A percentile compares a stretch with the other conserved stretches of the same genome.
phyloP scores from a whole-genome alignment of 441 rosid species.

The Erysimum cheiri region DNA sequence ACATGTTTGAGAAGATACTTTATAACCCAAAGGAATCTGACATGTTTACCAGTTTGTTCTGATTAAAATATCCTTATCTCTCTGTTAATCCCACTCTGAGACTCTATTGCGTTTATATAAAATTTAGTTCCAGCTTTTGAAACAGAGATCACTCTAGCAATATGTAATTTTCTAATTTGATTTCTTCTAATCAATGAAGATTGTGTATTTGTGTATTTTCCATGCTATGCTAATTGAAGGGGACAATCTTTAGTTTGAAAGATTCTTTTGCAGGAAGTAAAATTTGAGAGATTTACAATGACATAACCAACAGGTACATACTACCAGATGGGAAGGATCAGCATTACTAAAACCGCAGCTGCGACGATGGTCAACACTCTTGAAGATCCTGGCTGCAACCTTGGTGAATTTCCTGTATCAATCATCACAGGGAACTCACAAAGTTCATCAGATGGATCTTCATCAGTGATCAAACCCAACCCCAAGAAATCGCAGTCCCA shows the following conservation, averaged over 20 bases:
- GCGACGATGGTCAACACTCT: background rate
- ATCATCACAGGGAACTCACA: slow-evolving; percentile 50
- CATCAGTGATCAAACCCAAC: slow-evolving; percentile 48
- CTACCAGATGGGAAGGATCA: slow-evolving; percentile 29
- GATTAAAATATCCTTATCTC: slow-evolving; percentile 13
- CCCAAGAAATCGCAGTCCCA: slow-evolving; percentile 51
- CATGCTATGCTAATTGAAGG: slow-evolving; percentile 8
- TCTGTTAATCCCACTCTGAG: slow-evolving; percentile 4
- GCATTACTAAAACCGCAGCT: slow-evolving; percentile 25
- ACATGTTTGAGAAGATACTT: slow-evolving; percentile 50
- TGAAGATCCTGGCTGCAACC: slow-evolving; percentile 22
- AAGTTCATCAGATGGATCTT: slow-evolving; percentile 45
- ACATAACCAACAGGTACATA: background rate
- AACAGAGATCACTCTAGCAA: slow-evolving; percentile 2
- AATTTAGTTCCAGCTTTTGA: background rate
- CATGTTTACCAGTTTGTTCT: slow-evolving; percentile 28
- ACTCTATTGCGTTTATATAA: background rate
- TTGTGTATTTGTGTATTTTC: background rate
- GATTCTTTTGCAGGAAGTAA: slow-evolving; percentile 18
- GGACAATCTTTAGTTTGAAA: slow-evolving; percentile 2
- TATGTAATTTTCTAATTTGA: slow-evolving; percentile 18
- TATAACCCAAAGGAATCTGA: slow-evolving; percentile 40
- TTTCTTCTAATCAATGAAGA: slow-evolving; percentile 15
- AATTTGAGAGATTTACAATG: slow-evolving; percentile 22
- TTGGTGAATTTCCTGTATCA: slow-evolving; percentile 36